A percentile compares a stretch with the other conserved stretches of the same genome.
These are phyloP conservation scores for Alternaria gaisen DNA, from an alignment of 2,329 filamentous ascomycete genomes.

Conservation along the genomic window DNA sequence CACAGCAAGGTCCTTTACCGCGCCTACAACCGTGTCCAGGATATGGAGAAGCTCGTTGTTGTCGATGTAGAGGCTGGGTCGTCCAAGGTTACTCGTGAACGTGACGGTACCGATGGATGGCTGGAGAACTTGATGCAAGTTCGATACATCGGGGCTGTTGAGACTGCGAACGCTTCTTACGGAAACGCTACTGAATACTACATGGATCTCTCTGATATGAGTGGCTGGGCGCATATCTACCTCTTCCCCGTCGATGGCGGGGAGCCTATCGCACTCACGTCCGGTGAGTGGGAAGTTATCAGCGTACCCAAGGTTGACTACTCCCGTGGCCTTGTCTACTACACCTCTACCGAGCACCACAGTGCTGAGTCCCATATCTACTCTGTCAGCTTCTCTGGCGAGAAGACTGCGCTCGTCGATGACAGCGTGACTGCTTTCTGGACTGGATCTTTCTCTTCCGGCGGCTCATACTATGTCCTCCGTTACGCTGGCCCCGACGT, in stretches of 20 bases:
- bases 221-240: constrained; percentile 73
- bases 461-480: constrained; percentile 71
- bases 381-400: constrained; percentile 67
- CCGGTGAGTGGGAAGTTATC: constrained; percentile 72
- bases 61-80: constrained; percentile 62
- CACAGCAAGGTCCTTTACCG: constrained; percentile 71
- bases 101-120: constrained; percentile 69
- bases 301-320: constrained; percentile 68
- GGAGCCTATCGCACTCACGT: constrained; percentile 66
- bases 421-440: constrained; percentile 67
- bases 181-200: constrained; percentile 62
- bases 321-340: constrained; percentile 67
- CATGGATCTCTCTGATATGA: constrained; percentile 71
- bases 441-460: constrained; percentile 71
- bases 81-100: constrained; percentile 62
- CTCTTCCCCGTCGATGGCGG: constrained; percentile 67
- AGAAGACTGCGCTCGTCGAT: constrained; percentile 69
- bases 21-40: constrained; percentile 74
- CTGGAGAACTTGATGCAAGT: constrained; percentile 68
- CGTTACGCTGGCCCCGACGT: constrained; percentile 72
- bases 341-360: constrained; percentile 70
- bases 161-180: constrained; percentile 46
- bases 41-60: constrained; percentile 68
- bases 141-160: constrained; percentile 60
- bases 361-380: constrained; percentile 74